Evolutionary conservation across 768 basidiomycete genomes (phyloP).

Genomic region (Lactarius akahatsu): DNA sequence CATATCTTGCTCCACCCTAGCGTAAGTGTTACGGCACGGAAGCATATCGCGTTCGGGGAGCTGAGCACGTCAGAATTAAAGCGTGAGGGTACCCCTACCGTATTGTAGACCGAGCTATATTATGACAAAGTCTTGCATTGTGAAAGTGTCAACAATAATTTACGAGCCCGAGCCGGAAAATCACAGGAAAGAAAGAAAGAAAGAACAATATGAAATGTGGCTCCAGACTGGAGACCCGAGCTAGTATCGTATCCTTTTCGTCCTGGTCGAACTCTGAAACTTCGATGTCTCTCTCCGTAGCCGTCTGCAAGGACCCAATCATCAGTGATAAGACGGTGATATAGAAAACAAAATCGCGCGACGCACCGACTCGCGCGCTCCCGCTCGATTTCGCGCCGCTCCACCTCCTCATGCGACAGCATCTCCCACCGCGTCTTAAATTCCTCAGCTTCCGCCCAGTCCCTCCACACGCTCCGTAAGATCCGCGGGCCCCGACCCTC

Average conservation of each 20-base stretch:
- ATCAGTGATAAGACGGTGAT: background rate
- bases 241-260: conserved; percentile 31
- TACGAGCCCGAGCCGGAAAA: background rate
- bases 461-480: conserved; percentile 88
- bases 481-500: conserved; percentile 79
- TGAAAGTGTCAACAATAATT: background rate
- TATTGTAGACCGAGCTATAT: background rate
- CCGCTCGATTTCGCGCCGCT: conserved; percentile 82
- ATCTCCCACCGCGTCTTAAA: conserved; percentile 87
- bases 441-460: conserved; percentile 91
- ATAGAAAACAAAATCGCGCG: background rate
- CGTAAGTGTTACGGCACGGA: background rate
- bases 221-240: background rate
- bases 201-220: background rate
- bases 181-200: background rate
- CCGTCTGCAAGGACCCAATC: conserved; percentile 40
- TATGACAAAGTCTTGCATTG: background rate
- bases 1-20: background rate
- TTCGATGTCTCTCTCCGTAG: conserved; percentile 65
- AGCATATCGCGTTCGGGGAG: too few species aligned
- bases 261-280: conserved; percentile 47
- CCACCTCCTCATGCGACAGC: conserved; percentile 87
- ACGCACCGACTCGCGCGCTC: conserved; percentile 76
- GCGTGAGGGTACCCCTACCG: background rate
- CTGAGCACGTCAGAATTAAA: background rate